phyloP scores from a whole-genome alignment of 176 grass and related monocot genomes.

The Avena atlantica region DNA sequence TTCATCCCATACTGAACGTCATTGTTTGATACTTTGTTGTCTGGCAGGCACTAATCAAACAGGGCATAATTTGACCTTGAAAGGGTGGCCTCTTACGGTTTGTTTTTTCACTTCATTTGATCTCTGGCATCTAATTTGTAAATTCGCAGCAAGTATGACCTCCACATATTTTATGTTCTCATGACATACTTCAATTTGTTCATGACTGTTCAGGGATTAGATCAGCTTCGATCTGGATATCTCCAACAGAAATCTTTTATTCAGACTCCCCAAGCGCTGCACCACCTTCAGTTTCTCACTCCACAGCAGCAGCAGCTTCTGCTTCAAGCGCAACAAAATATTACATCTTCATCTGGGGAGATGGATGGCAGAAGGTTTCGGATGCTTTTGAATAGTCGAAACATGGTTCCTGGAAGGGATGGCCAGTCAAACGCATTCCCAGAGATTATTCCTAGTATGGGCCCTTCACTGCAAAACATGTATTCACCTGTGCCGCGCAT shows the following conservation, averaged over 20 bases:
- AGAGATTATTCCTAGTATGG: conserved; percentile 62
- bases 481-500: conserved; percentile 42
- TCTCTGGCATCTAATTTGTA: conserved; percentile 31
- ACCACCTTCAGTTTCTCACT: conserved; percentile 84
- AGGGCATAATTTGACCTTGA: conserved; percentile 77
- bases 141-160: conserved; percentile 21
- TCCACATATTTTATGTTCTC: conserved; percentile 13
- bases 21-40: background rate
- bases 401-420: conserved; percentile 64
- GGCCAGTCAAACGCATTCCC: conserved; percentile 51
- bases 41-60: conserved; percentile 64
- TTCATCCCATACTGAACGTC: background rate
- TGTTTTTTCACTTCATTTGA: conserved; percentile 43
- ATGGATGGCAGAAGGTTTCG: conserved; percentile 77
- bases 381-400: conserved; percentile 68
- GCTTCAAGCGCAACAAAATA: conserved; percentile 85
- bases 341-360: conserved; percentile 56
- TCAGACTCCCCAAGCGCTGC: conserved; percentile 69
- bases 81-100: conserved; percentile 78
- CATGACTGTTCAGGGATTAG: conserved; percentile 69
- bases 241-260: conserved; percentile 81
- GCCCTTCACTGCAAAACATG: conserved; percentile 58
- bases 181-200: conserved; percentile 11
- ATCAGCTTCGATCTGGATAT: conserved; percentile 80
- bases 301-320: conserved; percentile 78